These are phyloP conservation scores for Elongisporangium undulatum DNA, from an alignment of 352 stramenopile species.

Conservation along the genomic window DNA sequence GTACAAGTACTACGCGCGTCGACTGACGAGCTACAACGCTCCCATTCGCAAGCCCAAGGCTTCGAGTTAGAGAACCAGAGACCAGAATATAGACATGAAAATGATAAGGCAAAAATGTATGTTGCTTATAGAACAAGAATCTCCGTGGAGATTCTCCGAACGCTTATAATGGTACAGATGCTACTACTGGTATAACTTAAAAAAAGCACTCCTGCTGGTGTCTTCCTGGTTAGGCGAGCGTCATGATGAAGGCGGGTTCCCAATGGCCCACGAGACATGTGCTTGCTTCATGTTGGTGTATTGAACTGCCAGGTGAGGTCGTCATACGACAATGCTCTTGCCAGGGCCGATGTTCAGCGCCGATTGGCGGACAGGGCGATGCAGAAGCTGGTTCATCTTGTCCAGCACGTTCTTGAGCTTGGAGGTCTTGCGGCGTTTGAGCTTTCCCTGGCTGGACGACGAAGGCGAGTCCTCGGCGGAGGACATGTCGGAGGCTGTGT, in stretches of 20 bases:
- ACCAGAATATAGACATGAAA: not conserved
- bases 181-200: not conserved
- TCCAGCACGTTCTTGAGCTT: slow-evolving; percentile 59
- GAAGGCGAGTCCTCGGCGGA: slow-evolving; percentile 9
- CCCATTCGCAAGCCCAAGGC: not conserved
- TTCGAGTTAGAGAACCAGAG: not conserved
- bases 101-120: not conserved
- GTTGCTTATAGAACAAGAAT: not conserved
- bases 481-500: slow-evolving; percentile 26
- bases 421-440: slow-evolving; percentile 67
- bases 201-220: not conserved
- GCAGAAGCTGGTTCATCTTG: slow-evolving; percentile 69
- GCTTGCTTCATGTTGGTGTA: slow-evolving; percentile 22
- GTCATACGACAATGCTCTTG: slow-evolving; percentile 72
- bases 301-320: slow-evolving; percentile 1
- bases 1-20: slow-evolving; percentile 48
- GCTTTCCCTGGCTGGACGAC: slow-evolving; percentile 5
- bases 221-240: not conserved
- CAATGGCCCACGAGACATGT: not conserved
- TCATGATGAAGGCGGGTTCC: not conserved
- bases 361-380: slow-evolving; percentile 66
- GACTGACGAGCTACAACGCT: slow-evolving; percentile 15
- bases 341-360: slow-evolving; percentile 50
- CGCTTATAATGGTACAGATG: not conserved
- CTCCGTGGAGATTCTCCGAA: not conserved